Percentiles rank a stretch among this genome's conserved stretches.
phyloP scores from a whole-genome alignment of 1,284 basidiomycete species.

The Trichosporon sp. region DNA sequence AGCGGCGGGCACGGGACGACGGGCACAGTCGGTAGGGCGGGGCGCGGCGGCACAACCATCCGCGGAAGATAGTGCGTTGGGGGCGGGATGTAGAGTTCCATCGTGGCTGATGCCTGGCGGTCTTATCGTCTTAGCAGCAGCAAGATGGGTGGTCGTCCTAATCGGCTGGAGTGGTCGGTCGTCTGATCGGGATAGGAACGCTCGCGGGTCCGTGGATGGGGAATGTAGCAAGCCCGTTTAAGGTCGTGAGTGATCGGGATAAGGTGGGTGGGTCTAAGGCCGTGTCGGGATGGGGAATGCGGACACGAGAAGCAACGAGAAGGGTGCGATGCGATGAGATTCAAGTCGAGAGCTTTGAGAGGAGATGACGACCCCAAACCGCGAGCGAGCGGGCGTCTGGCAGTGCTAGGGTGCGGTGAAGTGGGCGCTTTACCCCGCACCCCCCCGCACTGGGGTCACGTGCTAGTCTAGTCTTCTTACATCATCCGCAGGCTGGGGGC shows the following conservation, averaged over 20 bases:
- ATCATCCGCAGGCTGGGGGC: not conserved
- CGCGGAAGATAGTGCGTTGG: conserved; percentile 41
- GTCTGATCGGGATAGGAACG: not conserved
- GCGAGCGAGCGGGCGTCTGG: not conserved
- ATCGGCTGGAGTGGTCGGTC: not conserved
- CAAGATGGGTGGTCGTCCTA: too few species aligned
- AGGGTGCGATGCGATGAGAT: not conserved
- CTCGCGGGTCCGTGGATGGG: not conserved
- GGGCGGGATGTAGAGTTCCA: conserved; percentile 50
- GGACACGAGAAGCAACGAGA: not conserved
- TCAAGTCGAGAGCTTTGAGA: not conserved
- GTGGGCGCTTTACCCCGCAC: conserved; percentile 4
- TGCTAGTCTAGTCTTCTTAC: not conserved
- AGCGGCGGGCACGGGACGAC: conserved; percentile 46
- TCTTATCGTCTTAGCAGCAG: not conserved
- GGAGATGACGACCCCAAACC: not conserved
- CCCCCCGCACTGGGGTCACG: conserved; percentile 4
- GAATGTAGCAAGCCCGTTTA: not conserved
- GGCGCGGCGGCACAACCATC: conserved; percentile 40
- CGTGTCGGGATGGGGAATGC: not conserved
- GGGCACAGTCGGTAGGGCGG: conserved; percentile 46
- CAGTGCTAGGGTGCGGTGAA: not conserved
- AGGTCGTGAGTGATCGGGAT: not conserved
- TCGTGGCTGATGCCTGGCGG: conserved; percentile 19
- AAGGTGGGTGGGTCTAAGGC: not conserved